Percentiles rank a stretch among this genome's conserved stretches.
Evolutionary conservation across 1,139 yeast species (phyloP).

Genomic region (Saccharomyces hybrid): DNA sequence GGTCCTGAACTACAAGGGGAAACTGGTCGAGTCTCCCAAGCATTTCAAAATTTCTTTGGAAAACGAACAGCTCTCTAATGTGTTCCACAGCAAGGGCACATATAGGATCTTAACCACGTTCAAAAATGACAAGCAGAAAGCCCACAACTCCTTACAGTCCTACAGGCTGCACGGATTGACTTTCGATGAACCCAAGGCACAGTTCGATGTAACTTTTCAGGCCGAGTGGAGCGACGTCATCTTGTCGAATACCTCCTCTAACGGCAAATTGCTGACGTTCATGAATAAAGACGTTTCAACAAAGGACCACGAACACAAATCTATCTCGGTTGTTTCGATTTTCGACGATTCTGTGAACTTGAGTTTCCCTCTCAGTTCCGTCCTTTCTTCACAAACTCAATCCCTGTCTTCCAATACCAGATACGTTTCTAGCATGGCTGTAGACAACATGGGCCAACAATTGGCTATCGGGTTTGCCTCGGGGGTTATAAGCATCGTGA

Average conservation of each 20-base stretch:
- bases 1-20: conserved; percentile 28
- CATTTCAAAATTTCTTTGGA: conserved; percentile 3
- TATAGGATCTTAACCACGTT: not conserved
- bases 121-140: conserved; percentile 4
- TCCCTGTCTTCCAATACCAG: conserved; percentile 26
- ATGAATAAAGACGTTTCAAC: conserved; percentile 27
- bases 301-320: conserved; percentile 31
- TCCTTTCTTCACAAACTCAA: conserved; percentile 6
- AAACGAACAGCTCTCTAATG: conserved; percentile 19
- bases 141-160: conserved; percentile 11
- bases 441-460: conserved; percentile 40
- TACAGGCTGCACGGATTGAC: conserved; percentile 17
- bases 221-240: not conserved
- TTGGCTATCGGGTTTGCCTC: conserved; percentile 74
- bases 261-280: conserved; percentile 37
- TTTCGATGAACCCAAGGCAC: conserved; percentile 3
- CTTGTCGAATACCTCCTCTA: conserved; percentile 33
- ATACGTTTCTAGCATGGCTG: conserved; percentile 26
- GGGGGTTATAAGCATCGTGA: conserved; percentile 74
- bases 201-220: not conserved
- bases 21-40: conserved; percentile 21
- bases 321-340: conserved; percentile 22
- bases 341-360: conserved; percentile 23
- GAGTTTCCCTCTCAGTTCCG: conserved; percentile 10
- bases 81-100: conserved; percentile 12